A percentile compares a stretch with the other conserved stretches of the same genome.
These are phyloP conservation scores for Aureobasidium sp. DNA, from an alignment of 2,329 filamentous ascomycete genomes.

Conservation along the genomic window DNA sequence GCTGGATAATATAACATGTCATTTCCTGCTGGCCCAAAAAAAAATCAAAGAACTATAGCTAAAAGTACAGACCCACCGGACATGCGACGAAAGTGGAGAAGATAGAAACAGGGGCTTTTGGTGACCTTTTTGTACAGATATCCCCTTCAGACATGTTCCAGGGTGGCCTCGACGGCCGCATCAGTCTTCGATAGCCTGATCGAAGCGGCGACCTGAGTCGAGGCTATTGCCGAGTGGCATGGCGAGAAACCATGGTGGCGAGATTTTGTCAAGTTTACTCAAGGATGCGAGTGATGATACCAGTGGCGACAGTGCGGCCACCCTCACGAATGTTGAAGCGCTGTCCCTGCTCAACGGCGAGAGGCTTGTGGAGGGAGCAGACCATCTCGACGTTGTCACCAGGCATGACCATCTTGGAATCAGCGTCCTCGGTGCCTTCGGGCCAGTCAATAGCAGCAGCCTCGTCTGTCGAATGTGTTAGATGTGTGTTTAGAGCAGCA, in stretches of 20 bases:
- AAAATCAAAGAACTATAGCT: constrained; percentile 6
- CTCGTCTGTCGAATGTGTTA: constrained; percentile 41
- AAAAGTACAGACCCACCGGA: constrained; percentile 12
- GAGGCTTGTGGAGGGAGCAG: constrained; percentile 72
- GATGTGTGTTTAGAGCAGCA: neutral
- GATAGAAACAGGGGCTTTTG: constrained; percentile 12
- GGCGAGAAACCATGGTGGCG: neutral
- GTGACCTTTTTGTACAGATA: constrained; percentile 12
- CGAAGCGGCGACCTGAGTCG: constrained; percentile 8
- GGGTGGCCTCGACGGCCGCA: neutral
- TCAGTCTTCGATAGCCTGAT: constrained; percentile 1
- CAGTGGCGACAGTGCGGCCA: constrained; percentile 51
- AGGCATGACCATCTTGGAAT: constrained; percentile 83
- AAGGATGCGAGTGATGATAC: constrained; percentile 32
- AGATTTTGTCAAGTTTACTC: constrained; percentile 22
- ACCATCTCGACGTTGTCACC: constrained; percentile 99
- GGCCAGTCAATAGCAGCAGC: constrained; percentile 75
- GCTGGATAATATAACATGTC: constrained; percentile 8
- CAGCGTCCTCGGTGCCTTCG: constrained; percentile 65
- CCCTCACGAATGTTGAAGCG: constrained; percentile 98
- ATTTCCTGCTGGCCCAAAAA: constrained; percentile 9
- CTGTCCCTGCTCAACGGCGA: constrained; percentile 84
- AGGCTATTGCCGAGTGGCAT: neutral
- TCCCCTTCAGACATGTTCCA: neutral
- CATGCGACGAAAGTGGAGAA: constrained; percentile 10